A percentile compares a stretch with the other conserved stretches of the same genome.
phyloP scores from a whole-genome alignment of 2,329 filamentous ascomycete species.

The Huntiella moniliformis region DNA sequence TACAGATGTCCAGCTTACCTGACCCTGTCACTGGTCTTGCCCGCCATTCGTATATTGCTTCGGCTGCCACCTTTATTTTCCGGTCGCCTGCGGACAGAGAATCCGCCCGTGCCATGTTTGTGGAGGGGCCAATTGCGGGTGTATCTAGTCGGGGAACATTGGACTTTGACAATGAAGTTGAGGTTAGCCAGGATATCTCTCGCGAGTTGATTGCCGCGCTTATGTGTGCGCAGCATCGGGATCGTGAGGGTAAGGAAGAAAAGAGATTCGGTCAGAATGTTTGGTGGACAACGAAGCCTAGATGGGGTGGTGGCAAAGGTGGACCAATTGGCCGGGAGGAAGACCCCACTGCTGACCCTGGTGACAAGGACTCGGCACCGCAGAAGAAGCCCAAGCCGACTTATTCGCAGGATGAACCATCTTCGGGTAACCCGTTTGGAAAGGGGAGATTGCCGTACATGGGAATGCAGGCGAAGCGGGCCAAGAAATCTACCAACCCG shows the following conservation, averaged over 20 bases:
- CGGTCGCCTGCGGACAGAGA: slow-evolving; percentile 41
- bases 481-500: slow-evolving; percentile 33
- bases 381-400: slow-evolving; percentile 12
- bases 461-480: slow-evolving; percentile 22
- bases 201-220: slow-evolving; percentile 42
- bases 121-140: slow-evolving; percentile 43
- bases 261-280: slow-evolving; percentile 35
- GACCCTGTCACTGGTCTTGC: slow-evolving; percentile 15
- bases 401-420: slow-evolving; percentile 13
- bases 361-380: slow-evolving; percentile 26
- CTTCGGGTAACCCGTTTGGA: slow-evolving; percentile 10
- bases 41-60: slow-evolving; percentile 37
- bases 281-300: slow-evolving; percentile 42
- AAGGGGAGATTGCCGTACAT: too few species aligned
- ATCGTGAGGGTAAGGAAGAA: slow-evolving; percentile 37
- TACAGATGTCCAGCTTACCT: slow-evolving; percentile 30
- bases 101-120: slow-evolving; percentile 36
- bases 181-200: slow-evolving; percentile 43
- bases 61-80: slow-evolving; percentile 40
- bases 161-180: slow-evolving; percentile 32
- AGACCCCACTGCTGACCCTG: slow-evolving; percentile 27
- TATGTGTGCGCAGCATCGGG: slow-evolving; percentile 44
- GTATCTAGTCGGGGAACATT: slow-evolving; percentile 38
- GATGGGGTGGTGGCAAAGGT: slow-evolving; percentile 45
- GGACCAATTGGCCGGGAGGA: slow-evolving; percentile 44